These are phyloP conservation scores for Ophiostoma ulmi DNA, from an alignment of 2,329 filamentous ascomycete genomes.

Conservation along the genomic window DNA sequence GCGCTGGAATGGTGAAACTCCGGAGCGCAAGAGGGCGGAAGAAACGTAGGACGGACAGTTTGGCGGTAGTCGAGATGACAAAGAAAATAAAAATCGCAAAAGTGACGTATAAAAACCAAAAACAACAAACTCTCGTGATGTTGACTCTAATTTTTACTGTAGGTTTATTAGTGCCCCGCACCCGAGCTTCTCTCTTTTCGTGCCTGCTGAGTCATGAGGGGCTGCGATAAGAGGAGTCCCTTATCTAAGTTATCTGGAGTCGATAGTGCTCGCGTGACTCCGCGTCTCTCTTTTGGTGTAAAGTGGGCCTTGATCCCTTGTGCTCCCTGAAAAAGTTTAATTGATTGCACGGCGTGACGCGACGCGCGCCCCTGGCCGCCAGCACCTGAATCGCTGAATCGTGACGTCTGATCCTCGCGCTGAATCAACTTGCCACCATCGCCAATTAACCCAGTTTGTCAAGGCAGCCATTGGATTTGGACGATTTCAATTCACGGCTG, in stretches of 20 bases:
- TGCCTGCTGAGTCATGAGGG: neutral
- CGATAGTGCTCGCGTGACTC: neutral
- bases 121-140: constrained; percentile 8
- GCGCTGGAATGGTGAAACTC: constrained; percentile 31
- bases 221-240: constrained; percentile 5
- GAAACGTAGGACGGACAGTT: constrained; percentile 44
- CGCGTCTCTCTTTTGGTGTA: neutral
- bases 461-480: neutral
- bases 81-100: neutral
- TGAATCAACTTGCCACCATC: neutral
- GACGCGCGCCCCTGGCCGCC: constrained; percentile 18
- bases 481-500: neutral
- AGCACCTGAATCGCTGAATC: neutral
- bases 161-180: constrained; percentile 14
- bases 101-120: neutral
- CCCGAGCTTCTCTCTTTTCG: neutral
- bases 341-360: constrained; percentile 8
- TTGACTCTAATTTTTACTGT: constrained; percentile 11
- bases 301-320: neutral
- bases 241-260: neutral
- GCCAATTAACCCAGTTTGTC: neutral
- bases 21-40: constrained; percentile 35
- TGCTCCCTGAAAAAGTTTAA: constrained; percentile 7
- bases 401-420: neutral
- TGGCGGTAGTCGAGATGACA: constrained; percentile 29